Conservation (phyloP, 805 yeast genomes). For the Blastobotrys robertii region DNA sequence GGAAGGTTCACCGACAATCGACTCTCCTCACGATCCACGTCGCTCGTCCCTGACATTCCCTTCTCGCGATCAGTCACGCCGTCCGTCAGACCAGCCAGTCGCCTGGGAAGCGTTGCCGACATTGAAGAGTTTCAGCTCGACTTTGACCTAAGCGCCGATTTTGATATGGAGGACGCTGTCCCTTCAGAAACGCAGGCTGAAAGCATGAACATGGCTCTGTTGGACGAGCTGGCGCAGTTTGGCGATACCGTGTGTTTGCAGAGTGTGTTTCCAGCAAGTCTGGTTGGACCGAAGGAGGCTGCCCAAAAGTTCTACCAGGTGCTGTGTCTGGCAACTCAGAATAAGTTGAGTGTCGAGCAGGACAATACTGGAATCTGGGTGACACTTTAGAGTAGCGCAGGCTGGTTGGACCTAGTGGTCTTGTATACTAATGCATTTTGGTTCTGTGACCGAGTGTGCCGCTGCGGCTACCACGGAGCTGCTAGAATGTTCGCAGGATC, state of each 20-base stretch:
- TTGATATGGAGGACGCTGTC: background rate
- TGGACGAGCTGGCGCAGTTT: background rate
- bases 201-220: background rate
- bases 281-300: background rate
- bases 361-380: background rate
- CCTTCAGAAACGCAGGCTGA: background rate
- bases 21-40: too few relatives aligned
- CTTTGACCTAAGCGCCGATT: background rate
- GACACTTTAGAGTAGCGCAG: background rate
- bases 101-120: background rate
- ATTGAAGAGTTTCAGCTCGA: background rate
- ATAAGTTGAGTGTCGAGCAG: background rate
- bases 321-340: background rate
- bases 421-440: background rate
- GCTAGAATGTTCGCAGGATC: too few relatives aligned
- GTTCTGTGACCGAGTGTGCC: too few relatives aligned
- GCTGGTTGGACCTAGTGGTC: background rate
- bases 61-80: too few relatives aligned
- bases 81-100: too few relatives aligned
- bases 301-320: background rate
- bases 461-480: slow-evolving; percentile 16
- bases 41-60: too few relatives aligned
- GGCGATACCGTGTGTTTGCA: background rate
- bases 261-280: background rate
- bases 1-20: too few relatives aligned